phyloP scores from a whole-genome alignment of 2,329 filamentous ascomycete genomes.

The Ceratocystis colombiana region DNA sequence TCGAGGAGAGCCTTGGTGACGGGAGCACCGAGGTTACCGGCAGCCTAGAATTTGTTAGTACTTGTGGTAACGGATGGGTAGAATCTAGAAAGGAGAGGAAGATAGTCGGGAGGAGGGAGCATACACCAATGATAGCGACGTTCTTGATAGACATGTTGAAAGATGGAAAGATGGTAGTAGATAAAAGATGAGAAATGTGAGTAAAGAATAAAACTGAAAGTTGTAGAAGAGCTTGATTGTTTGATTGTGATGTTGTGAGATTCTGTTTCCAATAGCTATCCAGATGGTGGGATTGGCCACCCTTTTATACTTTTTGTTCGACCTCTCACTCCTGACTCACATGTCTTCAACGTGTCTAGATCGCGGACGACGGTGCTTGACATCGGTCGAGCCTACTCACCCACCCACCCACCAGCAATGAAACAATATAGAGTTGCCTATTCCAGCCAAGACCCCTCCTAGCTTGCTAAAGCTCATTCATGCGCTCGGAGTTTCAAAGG shows the following conservation, averaged over 20 bases:
- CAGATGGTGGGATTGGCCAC: background rate
- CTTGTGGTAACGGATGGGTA: background rate
- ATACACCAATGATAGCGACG: constrained; percentile 34
- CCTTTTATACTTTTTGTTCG: constrained; percentile 6
- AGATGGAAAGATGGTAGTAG: background rate
- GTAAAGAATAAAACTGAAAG: constrained; percentile 3
- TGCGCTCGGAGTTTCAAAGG: background rate
- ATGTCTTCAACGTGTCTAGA: background rate
- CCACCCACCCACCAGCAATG: background rate
- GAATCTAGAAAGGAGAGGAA: background rate
- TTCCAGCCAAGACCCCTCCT: background rate
- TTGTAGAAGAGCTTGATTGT: background rate
- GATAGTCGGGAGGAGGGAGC: background rate
- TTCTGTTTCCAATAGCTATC: background rate
- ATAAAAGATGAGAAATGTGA: background rate
- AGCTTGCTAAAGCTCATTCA: background rate
- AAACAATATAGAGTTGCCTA: constrained; percentile 6
- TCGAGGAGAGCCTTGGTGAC: constrained; percentile 34
- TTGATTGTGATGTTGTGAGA: background rate
- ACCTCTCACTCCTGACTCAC: background rate
- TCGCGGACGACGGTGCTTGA: background rate
- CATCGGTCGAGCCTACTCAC: background rate
- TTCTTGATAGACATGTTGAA: constrained; percentile 31
- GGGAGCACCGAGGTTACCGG: constrained; percentile 36
- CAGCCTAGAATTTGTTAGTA: constrained; percentile 26